Evolutionary conservation across 1,284 basidiomycete species (phyloP), one percentile per base, ranked within the genome.

Genomic region (Phellinidium pouzarii): DNA sequence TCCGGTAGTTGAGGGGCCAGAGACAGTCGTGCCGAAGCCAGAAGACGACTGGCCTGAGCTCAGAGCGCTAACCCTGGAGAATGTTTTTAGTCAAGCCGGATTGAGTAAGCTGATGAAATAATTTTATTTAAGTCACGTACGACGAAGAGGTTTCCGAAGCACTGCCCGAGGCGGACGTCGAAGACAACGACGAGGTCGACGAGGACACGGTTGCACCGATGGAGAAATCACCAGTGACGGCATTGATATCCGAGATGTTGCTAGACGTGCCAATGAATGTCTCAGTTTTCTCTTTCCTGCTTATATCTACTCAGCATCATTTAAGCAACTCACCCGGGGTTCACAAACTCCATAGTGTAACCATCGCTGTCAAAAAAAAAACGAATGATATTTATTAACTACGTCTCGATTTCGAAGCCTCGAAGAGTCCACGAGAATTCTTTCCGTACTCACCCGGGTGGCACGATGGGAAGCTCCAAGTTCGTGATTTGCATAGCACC

Each of bases 301-400:
- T 8, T 25, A 27, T 34, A 34, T 36, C 17, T 8, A 47, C 37
- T 8, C 44, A 26, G 3, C 1, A 40, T 11, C 47, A n/a, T n/a
- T n/a, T n/a, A 14, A 54, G 46, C 34, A 4, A 60, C 69, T 60
- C 59, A 75, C 75, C 62, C 64, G 46, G 72, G 59, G 54, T 75
- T 67, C 7, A 83, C 72, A 3, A 79, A 75, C 56, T 74, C 50
- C 0, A 87, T 14, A 2, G 68, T 72, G 65, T 86, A 87, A 8
- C 72, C 74, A 53, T 52, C 63, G 12, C 80, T 83, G 50, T 27
- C 44, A 45, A n/a, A n/a, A n/a, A n/a, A n/a, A n/a, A n/a, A n/a
- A n/a, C n/a, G n/a, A n/a, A 34, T 7, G 55, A 36, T 53, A 51
- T 48, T 52, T 26, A 25, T 38, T 36, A 40, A 17, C 14, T 23